A percentile compares a stretch with the other conserved stretches of the same genome.
phyloP scores from a whole-genome alignment of 129 eudicot genomes.

The Flaveria robusta region DNA sequence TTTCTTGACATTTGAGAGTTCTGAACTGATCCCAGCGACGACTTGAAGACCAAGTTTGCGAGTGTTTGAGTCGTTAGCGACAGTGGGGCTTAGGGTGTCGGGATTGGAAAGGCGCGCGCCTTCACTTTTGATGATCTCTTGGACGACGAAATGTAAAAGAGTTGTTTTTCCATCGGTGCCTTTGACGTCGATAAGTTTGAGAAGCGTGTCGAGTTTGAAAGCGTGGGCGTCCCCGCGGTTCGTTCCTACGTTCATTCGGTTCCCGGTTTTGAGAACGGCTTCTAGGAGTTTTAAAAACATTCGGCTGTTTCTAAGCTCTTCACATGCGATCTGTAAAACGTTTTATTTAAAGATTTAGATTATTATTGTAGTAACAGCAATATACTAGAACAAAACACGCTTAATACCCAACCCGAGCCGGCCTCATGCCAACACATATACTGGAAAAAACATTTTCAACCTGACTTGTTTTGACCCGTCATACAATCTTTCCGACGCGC shows the following conservation, averaged over 20 bases:
- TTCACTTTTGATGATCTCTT: slow-evolving; percentile 80
- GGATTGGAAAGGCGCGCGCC: slow-evolving; percentile 76
- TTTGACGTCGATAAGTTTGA: slow-evolving; percentile 85
- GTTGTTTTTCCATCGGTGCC: slow-evolving; percentile 98
- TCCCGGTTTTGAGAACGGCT: slow-evolving; percentile 95
- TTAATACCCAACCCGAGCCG: neutral
- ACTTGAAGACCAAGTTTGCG: slow-evolving; percentile 93
- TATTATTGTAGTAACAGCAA: neutral
- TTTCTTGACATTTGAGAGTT: slow-evolving; percentile 83
- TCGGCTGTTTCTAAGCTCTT: slow-evolving; percentile 87
- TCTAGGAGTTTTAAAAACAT: slow-evolving; percentile 95
- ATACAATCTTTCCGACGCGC: neutral
- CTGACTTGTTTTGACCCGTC: neutral
- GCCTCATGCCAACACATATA: neutral
- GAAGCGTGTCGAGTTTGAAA: slow-evolving; percentile 95
- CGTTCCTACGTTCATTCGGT: slow-evolving; percentile 99
- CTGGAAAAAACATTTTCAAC: neutral
- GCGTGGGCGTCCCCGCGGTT: slow-evolving; percentile 98
- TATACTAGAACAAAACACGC: neutral
- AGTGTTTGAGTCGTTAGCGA: slow-evolving; percentile 66
- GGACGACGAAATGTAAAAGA: slow-evolving; percentile 92
- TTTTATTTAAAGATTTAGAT: slow-evolving; percentile 13
- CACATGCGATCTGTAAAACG: slow-evolving; percentile 76
- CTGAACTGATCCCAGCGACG: slow-evolving; percentile 71
- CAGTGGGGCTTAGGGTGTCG: slow-evolving; percentile 28